A percentile compares a stretch with the other conserved stretches of the same genome.
Conservation (phyloP, 257 asterid genomes). For the Nicotiana otophora region DNA sequence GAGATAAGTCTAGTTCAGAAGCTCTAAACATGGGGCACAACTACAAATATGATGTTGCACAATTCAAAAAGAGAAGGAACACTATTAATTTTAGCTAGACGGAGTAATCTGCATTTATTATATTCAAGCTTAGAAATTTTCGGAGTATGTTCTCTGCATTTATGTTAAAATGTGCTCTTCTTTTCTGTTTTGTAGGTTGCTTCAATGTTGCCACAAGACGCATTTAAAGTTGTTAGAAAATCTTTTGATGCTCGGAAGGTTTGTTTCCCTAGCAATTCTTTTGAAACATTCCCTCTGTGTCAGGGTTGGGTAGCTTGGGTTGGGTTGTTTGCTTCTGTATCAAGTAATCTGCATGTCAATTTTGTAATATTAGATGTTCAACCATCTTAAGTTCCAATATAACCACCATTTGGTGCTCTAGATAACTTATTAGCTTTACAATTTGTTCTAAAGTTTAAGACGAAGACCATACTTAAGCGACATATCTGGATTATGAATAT, state of each 20-base stretch:
- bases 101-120: not conserved
- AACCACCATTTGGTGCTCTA: not conserved
- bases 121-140: not conserved
- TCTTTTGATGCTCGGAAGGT: conserved; percentile 99
- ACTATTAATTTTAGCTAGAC: not conserved
- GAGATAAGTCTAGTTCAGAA: too few relatives aligned
- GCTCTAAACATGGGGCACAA: too few relatives aligned
- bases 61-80: not conserved
- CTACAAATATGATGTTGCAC: not conserved
- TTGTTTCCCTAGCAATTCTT: conserved; percentile 9
- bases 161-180: not conserved
- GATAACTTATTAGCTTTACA: not conserved
- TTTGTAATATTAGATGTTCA: not conserved
- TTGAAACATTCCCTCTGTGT: not conserved
- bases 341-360: not conserved
- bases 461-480: not conserved
- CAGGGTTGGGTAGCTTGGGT: not conserved
- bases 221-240: conserved; percentile 76
- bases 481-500: not conserved
- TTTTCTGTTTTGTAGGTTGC: conserved; percentile 56
- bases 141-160: not conserved
- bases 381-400: not conserved
- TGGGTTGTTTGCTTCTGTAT: not conserved
- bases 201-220: conserved; percentile 89
- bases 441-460: not conserved